Conservation (phyloP, 139 green algal genomes). For the Chlamydomonas urium region DNA sequence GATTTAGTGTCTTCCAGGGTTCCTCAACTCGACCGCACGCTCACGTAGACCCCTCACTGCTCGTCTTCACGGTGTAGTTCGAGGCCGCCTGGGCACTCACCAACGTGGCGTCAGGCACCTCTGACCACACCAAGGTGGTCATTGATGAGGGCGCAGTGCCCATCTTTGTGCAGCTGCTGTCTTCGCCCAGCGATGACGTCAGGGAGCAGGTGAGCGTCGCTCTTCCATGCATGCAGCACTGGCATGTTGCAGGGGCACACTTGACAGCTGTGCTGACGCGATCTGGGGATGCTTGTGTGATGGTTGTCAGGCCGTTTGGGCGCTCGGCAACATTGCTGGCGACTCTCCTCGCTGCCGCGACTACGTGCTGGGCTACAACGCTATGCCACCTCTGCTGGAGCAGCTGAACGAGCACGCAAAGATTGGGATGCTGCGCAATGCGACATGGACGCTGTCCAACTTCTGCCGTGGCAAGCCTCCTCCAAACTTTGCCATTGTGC, state of each 20-base stretch:
- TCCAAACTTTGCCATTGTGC: constrained; percentile 73
- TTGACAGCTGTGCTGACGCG: no score
- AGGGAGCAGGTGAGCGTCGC: constrained; percentile 84
- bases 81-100: constrained; percentile 98
- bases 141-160: constrained; percentile 94
- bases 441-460: constrained; percentile 99
- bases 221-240: no score
- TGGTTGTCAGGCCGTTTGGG: constrained; percentile 98
- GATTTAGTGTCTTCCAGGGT: background rate
- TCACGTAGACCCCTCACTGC: no score
- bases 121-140: constrained; percentile 94
- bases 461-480: constrained; percentile 98
- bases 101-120: constrained; percentile 97
- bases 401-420: constrained; percentile 90
- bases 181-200: constrained; percentile 89
- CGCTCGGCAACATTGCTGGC: constrained; percentile 97
- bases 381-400: constrained; percentile 87
- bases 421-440: constrained; percentile 97
- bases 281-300: no score
- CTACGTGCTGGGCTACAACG: constrained; percentile 79
- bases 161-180: constrained; percentile 95
- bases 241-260: no score
- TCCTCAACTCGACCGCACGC: no score
- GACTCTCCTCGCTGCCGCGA: constrained; percentile 92
- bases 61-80: no score